Conservation (phyloP, 1,284 basidiomycete species). For the Calocybe gambosa region DNA sequence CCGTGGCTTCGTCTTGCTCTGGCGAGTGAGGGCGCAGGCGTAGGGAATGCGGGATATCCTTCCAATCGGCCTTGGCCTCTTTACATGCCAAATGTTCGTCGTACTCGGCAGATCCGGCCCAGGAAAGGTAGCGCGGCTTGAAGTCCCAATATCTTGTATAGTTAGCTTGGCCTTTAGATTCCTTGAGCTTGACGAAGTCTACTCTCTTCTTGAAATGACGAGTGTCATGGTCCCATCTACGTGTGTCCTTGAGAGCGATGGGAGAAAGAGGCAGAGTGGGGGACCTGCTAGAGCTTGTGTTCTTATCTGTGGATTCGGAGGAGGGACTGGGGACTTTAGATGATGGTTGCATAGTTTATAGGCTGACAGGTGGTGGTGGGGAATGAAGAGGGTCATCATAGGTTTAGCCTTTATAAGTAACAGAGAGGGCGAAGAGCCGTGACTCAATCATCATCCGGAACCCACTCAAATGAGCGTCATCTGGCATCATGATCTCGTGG, state of each 20-base stretch:
- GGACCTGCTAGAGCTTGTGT: slow-evolving; percentile 6
- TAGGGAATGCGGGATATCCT: slow-evolving; percentile 5
- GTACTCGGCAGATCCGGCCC: neutral
- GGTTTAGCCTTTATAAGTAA: slow-evolving; percentile 6
- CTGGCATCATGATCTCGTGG: slow-evolving; percentile 10
- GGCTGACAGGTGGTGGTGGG: slow-evolving; percentile 2
- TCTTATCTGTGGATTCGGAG: slow-evolving; percentile 2
- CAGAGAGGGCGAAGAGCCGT: slow-evolving; percentile 4
- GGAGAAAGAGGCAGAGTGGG: slow-evolving; percentile 15
- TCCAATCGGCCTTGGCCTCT: slow-evolving; percentile 9
- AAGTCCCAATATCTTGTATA: too few species aligned
- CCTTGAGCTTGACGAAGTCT: slow-evolving; percentile 21
- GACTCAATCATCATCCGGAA: too few species aligned
- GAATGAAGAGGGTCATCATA: neutral
- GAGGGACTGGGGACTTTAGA: slow-evolving; percentile 4
- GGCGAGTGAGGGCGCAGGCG: neutral
- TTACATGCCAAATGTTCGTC: neutral
- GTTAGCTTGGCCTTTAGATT: too few species aligned
- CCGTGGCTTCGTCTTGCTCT: neutral
- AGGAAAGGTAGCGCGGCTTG: neutral
- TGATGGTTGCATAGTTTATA: slow-evolving; percentile 5
- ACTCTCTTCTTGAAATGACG: slow-evolving; percentile 40
- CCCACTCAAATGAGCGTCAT: slow-evolving; percentile 12
- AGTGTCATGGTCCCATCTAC: slow-evolving; percentile 42
- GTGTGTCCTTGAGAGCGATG: slow-evolving; percentile 31